Percentiles rank a stretch among this genome's conserved stretches.
Evolutionary conservation across 495 filamentous ascomycete species (phyloP).

Genomic region (Tetracladium marchalianum): DNA sequence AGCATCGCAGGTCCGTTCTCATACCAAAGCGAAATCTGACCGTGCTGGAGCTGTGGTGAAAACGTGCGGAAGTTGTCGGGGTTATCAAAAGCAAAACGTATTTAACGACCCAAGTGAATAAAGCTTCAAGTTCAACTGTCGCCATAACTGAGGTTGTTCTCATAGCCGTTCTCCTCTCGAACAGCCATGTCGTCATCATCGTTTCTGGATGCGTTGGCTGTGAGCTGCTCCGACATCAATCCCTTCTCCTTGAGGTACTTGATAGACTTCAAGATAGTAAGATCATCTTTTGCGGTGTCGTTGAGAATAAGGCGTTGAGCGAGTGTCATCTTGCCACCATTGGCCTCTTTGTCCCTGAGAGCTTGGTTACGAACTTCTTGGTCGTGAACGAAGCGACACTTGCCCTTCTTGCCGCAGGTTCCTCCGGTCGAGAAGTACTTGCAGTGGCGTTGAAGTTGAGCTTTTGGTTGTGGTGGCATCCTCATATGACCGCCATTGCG

Average conservation of each 20-base stretch:
- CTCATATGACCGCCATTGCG: conserved; percentile 24
- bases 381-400: conserved; percentile 54
- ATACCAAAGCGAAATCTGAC: no score
- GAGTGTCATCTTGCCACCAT: conserved; percentile 45
- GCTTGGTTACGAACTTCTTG: conserved; percentile 40
- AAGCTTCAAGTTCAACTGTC: no score
- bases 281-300: conserved; percentile 48
- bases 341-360: conserved; percentile 38
- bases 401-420: conserved; percentile 53
- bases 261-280: conserved; percentile 42
- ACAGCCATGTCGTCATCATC: conserved; percentile 7
- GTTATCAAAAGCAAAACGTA: no score
- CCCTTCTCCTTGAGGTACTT: conserved; percentile 38
- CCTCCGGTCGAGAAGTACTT: conserved; percentile 51
- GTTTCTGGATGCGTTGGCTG: conserved; percentile 12
- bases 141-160: neutral
- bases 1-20: no score
- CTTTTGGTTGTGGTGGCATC: conserved; percentile 27
- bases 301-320: conserved; percentile 44
- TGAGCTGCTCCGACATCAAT: conserved; percentile 18
- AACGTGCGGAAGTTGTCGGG: no score
- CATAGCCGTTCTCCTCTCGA: conserved; percentile 11
- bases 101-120: no score
- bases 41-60: no score
- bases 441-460: conserved; percentile 43